Percentiles rank a stretch among this genome's conserved stretches.
These are phyloP conservation scores for Mycena chlorophos DNA, from an alignment of 768 basidiomycete genomes.

Conservation along the genomic window DNA sequence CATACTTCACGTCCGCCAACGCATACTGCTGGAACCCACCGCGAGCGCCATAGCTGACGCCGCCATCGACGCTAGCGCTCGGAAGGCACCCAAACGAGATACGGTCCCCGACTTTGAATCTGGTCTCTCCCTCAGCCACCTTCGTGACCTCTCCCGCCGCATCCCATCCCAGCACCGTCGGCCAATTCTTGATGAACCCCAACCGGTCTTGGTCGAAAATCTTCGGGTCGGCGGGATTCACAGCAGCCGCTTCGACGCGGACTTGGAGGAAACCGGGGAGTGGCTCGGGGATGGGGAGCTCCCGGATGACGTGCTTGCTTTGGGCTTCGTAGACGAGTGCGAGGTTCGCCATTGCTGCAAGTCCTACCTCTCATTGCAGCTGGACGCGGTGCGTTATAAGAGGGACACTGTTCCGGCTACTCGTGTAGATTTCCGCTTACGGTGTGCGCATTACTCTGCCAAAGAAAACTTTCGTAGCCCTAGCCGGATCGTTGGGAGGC, in stretches of 20 bases:
- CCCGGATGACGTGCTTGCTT: neutral
- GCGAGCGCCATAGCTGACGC: neutral
- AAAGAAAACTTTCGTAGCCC: too few species aligned
- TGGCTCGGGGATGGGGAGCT: neutral
- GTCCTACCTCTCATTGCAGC: too few species aligned
- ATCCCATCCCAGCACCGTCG: slow-evolving; percentile 38
- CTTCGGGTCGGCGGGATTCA: neutral
- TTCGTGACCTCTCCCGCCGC: slow-evolving; percentile 40
- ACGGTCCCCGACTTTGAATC: slow-evolving; percentile 43
- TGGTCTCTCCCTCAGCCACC: slow-evolving; percentile 41
- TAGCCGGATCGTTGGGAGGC: too few species aligned
- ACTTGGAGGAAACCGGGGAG: neutral
- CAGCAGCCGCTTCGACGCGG: neutral
- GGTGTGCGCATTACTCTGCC: too few species aligned
- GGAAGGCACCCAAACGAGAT: slow-evolving; percentile 18
- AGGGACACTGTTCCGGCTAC: too few species aligned
- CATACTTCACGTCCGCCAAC: neutral
- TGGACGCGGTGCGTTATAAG: too few species aligned
- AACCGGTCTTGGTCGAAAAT: neutral
- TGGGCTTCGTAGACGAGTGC: slow-evolving; percentile 3
- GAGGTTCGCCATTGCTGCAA: slow-evolving; percentile 10
- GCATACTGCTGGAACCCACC: neutral
- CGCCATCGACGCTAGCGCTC: neutral
- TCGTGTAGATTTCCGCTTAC: too few species aligned
- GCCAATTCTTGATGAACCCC: slow-evolving; percentile 25